These are phyloP conservation scores for Colletotrichum brevisporum DNA, from an alignment of 2,329 filamentous ascomycete genomes.

Conservation along the genomic window DNA sequence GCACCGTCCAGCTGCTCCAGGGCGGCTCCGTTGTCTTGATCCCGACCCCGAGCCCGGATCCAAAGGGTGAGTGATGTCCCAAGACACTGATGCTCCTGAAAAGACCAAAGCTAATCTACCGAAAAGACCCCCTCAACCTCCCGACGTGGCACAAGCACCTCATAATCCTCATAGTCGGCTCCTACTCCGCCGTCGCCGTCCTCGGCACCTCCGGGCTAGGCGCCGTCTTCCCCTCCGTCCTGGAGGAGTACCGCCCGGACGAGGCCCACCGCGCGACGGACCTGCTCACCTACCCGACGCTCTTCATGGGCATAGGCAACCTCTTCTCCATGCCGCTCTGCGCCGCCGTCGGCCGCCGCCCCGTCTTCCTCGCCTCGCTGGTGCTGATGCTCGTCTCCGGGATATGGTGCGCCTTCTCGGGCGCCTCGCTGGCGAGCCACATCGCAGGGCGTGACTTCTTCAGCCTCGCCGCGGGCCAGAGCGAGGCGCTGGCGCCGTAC, in stretches of 20 bases:
- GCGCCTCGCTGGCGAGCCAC: background rate
- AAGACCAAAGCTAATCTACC: too few species aligned
- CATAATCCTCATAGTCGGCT: constrained; percentile 43
- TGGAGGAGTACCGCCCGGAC: constrained; percentile 39
- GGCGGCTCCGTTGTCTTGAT: constrained; percentile 42
- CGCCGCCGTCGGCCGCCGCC: constrained; percentile 49
- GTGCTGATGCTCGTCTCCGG: constrained; percentile 46
- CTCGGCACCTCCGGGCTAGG: constrained; percentile 41
- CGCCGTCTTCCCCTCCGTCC: constrained; percentile 37
- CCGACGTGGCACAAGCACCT: constrained; percentile 44
- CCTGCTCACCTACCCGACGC: constrained; percentile 50
- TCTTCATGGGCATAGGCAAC: constrained; percentile 48
- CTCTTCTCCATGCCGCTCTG: constrained; percentile 51
- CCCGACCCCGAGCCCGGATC: constrained; percentile 44
- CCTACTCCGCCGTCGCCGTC: constrained; percentile 38
- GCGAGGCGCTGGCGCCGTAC: constrained; percentile 46
- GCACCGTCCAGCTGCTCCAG: constrained; percentile 23
- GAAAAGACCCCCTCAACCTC: constrained; percentile 47
- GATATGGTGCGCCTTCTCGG: constrained; percentile 37
- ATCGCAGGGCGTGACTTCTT: constrained; percentile 48
- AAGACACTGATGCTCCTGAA: too few species aligned
- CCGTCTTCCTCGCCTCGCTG: constrained; percentile 48
- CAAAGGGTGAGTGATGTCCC: constrained; percentile 38
- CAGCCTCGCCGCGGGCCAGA: constrained; percentile 51
- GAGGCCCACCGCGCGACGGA: constrained; percentile 38